Percentiles rank a stretch among this genome's conserved stretches.
These are phyloP conservation scores for Mallotus japonicus DNA, from an alignment of 441 rosid genomes.

Conservation along the genomic window DNA sequence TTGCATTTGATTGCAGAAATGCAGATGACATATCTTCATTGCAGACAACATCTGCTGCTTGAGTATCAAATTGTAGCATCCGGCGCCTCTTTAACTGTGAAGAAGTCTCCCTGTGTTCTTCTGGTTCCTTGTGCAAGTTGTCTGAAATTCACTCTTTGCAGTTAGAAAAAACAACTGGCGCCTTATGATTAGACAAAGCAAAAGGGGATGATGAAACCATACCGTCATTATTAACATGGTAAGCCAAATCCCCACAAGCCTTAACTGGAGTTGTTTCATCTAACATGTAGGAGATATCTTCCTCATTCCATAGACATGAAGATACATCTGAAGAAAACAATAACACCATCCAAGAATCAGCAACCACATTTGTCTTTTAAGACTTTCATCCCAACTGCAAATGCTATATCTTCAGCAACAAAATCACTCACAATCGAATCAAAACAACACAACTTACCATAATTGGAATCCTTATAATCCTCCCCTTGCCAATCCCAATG, in stretches of 20 bases:
- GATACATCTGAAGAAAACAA: slow-evolving; percentile 33
- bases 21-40: slow-evolving; percentile 56
- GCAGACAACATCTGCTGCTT: slow-evolving; percentile 45
- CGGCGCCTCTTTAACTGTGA: slow-evolving; percentile 75
- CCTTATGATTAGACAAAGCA: not conserved
- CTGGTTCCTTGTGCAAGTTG: slow-evolving; percentile 45
- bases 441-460: slow-evolving; percentile 40
- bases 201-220: slow-evolving; percentile 5
- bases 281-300: slow-evolving; percentile 57
- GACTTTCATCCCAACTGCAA: not conserved
- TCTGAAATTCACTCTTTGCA: slow-evolving; percentile 35
- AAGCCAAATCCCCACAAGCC: slow-evolving; percentile 67
- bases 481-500: slow-evolving; percentile 54
- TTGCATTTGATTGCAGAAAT: slow-evolving; percentile 64
- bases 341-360: slow-evolving; percentile 1
- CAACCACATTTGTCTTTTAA: not conserved
- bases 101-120: slow-evolving; percentile 42
- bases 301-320: slow-evolving; percentile 41
- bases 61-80: slow-evolving; percentile 71
- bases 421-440: not conserved
- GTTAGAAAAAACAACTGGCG: slow-evolving; percentile 17
- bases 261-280: slow-evolving; percentile 78
- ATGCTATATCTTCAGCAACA: not conserved
- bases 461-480: slow-evolving; percentile 37
- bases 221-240: slow-evolving; percentile 46